Conservation (phyloP, 495 filamentous ascomycete genomes). For the Neurospora tetraspora region DNA sequence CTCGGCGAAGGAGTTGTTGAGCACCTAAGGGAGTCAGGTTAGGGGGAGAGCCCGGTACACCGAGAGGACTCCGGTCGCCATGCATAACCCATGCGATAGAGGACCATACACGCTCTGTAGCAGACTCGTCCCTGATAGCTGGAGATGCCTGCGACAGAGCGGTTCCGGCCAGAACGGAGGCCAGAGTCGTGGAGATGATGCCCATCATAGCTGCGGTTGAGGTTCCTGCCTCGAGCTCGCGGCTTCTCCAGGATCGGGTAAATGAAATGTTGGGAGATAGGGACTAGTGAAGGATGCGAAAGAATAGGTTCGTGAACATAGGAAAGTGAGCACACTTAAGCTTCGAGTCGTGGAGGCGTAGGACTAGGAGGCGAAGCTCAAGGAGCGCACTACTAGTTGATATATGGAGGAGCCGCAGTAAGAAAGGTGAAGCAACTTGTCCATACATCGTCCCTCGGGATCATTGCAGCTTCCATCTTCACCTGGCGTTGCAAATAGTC, state of each 20-base stretch:
- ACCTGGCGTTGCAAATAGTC: neutral
- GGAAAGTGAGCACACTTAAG: neutral
- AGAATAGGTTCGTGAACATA: neutral
- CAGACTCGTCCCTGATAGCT: neutral
- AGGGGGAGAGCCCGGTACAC: neutral
- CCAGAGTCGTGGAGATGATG: slow-evolving; percentile 4
- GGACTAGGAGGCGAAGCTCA: neutral
- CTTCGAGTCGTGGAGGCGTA: neutral
- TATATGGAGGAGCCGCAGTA: neutral
- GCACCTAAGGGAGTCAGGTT: slow-evolving; percentile 33
- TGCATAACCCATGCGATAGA: slow-evolving; percentile 30
- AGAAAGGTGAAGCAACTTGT: neutral
- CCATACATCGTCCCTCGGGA: neutral
- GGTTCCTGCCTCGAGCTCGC: neutral
- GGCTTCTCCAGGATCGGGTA: neutral
- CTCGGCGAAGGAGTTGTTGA: slow-evolving; percentile 29
- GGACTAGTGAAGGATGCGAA: neutral
- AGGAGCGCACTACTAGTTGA: neutral
- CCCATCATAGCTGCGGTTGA: slow-evolving; percentile 10
- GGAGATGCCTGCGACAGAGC: slow-evolving; percentile 13
- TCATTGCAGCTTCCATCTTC: neutral
- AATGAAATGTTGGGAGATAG: neutral
- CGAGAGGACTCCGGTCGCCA: slow-evolving; percentile 32
- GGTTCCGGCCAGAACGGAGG: slow-evolving; percentile 4
- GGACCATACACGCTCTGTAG: slow-evolving; percentile 33